Base-by-base conservation (phyloP, 1,284 basidiomycete species). In the Lentinula novae-zelandiae region DNA sequence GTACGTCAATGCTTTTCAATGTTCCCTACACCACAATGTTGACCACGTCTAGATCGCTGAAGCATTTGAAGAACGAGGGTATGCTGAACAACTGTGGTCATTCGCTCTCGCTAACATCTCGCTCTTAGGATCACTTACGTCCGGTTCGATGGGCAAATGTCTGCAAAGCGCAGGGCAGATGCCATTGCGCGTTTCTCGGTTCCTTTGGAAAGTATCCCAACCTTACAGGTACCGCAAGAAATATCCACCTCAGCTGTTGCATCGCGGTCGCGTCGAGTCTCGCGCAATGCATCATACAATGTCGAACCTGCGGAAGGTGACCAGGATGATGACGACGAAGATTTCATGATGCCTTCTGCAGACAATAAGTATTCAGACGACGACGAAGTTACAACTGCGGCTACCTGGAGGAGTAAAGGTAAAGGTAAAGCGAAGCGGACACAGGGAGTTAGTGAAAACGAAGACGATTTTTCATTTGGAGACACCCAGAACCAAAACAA, bases 71-170 rank as follows among this genome's bases (percentile, higher is more conserved):
- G 79, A 82, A 61, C 82, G 82, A 66, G 89, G 85, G 85, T 84
- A 46, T 66, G 65, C 78, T 67, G 38, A 44, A 40, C 27, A 20
- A 9, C 57, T 12, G 51, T 22, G 33, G n/a, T 39, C 63, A 63
- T 61, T 44, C 61, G 17, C 67, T 27, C 57, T 66, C n/a, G 64
- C 58, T 58, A 34, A 42, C 49, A 15, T 44, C 44, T 46, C 57
- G 36, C 53, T 38, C n/a, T 56, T 57, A 92, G 89, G 0, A 90
- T 95, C 46, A 69, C 84, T 0, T 93, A 84, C 67, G 85, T 89
- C 46, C 84, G 90, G 1, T 93, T 95, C 67, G 92, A 94, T 63
- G 93, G 93, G 1, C 80, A 86, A 66, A 87, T 95, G 85, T 88
- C 87, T 12, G 88, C 86, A 3, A 87, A 84, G 67, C 79, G 82